Conservation (phyloP, 1,284 basidiomycete genomes). For the Malassezia restricta region DNA sequence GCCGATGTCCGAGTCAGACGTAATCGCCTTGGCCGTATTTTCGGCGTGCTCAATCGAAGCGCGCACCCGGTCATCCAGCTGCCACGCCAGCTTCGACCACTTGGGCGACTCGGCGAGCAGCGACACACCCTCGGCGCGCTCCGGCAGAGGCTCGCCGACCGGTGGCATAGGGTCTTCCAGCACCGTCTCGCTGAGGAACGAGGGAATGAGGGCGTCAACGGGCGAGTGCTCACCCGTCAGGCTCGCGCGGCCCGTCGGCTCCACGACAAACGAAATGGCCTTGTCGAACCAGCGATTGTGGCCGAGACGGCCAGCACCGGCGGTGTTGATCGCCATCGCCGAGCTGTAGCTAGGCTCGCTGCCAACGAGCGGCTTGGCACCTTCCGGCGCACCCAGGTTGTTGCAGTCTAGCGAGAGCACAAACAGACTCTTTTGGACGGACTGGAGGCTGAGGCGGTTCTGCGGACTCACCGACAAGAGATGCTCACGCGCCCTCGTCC, state of each 20-base stretch:
- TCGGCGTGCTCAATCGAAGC: slow-evolving; percentile 57
- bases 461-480: slow-evolving; percentile 58
- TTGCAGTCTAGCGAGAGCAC: slow-evolving; percentile 55
- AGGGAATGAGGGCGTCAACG: slow-evolving; percentile 80
- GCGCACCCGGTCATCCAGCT: slow-evolving; percentile 56
- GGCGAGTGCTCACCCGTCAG: slow-evolving; percentile 86
- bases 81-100: slow-evolving; percentile 67
- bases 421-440: slow-evolving; percentile 65
- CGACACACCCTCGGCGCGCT: slow-evolving; percentile 20
- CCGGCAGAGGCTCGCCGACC: slow-evolving; percentile 21
- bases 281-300: slow-evolving; percentile 91
- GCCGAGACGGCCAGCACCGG: slow-evolving; percentile 58
- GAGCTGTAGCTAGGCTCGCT: slow-evolving; percentile 57
- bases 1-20: slow-evolving; percentile 69
- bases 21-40: slow-evolving; percentile 54
- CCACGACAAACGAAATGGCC: slow-evolving; percentile 67
- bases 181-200: slow-evolving; percentile 75
- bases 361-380: not conserved
- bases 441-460: slow-evolving; percentile 56
- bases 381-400: slow-evolving; percentile 48
- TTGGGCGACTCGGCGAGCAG: slow-evolving; percentile 34
- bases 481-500: slow-evolving; percentile 65
- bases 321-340: slow-evolving; percentile 65
- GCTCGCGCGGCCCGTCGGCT: slow-evolving; percentile 71
- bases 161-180: slow-evolving; percentile 51